Percentiles rank a stretch among this genome's conserved stretches.
These are phyloP conservation scores for Nannizziopsis arthrosporioides DNA, from an alignment of 2,329 filamentous ascomycete species.

Conservation along the genomic window DNA sequence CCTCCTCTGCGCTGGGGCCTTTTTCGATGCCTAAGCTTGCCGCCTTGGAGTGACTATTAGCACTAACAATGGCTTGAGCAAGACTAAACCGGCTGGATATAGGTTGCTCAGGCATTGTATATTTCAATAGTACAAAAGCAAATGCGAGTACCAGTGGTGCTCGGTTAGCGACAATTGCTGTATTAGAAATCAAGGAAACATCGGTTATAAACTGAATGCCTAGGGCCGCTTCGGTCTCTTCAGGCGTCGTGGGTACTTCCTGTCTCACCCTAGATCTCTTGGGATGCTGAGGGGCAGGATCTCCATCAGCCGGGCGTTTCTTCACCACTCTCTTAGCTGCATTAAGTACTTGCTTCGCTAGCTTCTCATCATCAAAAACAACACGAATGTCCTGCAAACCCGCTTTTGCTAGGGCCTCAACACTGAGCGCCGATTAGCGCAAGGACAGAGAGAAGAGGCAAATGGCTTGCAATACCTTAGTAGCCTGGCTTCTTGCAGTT, in stretches of 20 bases:
- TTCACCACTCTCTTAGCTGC: conserved; percentile 47
- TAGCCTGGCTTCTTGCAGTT: conserved; percentile 42
- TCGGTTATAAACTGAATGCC: conserved; percentile 23
- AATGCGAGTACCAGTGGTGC: conserved; percentile 76
- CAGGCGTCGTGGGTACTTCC: conserved; percentile 18
- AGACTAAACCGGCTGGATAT: conserved; percentile 72
- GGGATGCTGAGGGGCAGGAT: conserved; percentile 27
- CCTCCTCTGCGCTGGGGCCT: conserved; percentile 53
- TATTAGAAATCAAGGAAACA: conserved; percentile 48
- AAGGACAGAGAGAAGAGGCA: background rate
- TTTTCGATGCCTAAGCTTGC: conserved; percentile 60
- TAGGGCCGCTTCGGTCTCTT: conserved; percentile 26
- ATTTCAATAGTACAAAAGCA: conserved; percentile 58
- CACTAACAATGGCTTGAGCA: conserved; percentile 71
- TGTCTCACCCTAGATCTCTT: conserved; percentile 23
- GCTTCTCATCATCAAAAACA: conserved; percentile 42
- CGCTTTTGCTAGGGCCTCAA: conserved; percentile 40
- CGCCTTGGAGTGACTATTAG: conserved; percentile 67
- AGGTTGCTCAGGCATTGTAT: conserved; percentile 78
- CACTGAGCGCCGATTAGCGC: conserved; percentile 19
- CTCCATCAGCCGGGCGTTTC: conserved; percentile 39
- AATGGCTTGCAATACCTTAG: conserved; percentile 23
- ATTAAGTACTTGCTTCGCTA: conserved; percentile 45
- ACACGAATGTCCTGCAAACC: conserved; percentile 34
- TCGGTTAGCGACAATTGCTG: conserved; percentile 59